Base-by-base conservation (phyloP, 2,329 filamentous ascomycete genomes). In the Trichoderma sp. region DNA sequence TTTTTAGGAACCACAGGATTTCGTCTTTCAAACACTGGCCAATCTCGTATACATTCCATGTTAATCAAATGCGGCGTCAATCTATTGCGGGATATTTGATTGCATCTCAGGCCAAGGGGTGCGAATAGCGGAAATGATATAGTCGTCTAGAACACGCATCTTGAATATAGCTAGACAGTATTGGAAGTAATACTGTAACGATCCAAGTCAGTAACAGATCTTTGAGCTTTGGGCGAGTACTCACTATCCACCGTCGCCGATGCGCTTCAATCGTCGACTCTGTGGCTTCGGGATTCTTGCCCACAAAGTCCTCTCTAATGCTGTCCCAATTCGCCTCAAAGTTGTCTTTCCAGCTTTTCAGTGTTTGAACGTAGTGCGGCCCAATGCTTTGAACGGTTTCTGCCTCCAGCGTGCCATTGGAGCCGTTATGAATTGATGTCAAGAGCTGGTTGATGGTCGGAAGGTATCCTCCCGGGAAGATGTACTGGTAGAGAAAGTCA, bases 391-490 rank as follows among this genome's bases (percentile, higher is more conserved):
- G 86, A 49, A 92, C 81, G 10, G 78, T 82, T 72, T 93, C 89
- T 1, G 92, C 84, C 14, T 92, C 85, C 10, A 93, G 81, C 0
- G 84, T 85, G 0, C 87, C 87, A 8, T 82, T 78, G 0, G 89
- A 90, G 34, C 87, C 88, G 30, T 81, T 82, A 54, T 83, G 85
- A 71, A 93, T 89, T 34, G 88, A 83, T 59, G 82, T 80, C 24
- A 89, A 77, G n/a, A 89, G 79, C 72, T 88, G 84, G n/a, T 82
- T 85, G 34, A 83, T 81, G 4, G 83, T 84, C 0, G 87, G 87
- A 2, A 93, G 81, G 74, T 92, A 89, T 1, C 90, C 91, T n/a
- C 90, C 90, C 0, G 91, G 91, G 78, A 93, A 93, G 68, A 93
- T 93, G 78, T 93, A 92, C 69, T 52, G 52, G 28, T 69, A 39